Evolutionary conservation across 2,329 filamentous ascomycete genomes (phyloP), one percentile per base, ranked within the genome.

Genomic region (Colletotrichum incanum): DNA sequence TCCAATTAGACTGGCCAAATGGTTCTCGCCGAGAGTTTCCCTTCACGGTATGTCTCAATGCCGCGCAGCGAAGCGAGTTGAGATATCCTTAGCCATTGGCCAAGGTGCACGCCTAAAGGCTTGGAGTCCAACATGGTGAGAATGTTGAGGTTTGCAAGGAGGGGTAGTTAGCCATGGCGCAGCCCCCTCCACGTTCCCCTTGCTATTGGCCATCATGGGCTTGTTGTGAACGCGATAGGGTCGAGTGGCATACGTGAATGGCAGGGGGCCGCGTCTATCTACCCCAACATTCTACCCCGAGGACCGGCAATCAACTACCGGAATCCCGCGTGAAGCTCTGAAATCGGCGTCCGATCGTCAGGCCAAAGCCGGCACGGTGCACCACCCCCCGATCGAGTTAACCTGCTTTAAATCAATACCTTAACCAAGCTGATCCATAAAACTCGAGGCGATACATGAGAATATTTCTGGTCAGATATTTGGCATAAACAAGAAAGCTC

Each of bases 381-480:
- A 28, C 2, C 23, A 14, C 41, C 5, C 20, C 12, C 37, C 34
- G 34, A 26, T 43, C 55, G 3, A 18, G 55, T 3, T 41, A 7
- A 4, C 11, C 31, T 23, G 20, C 23, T 41, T 5, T 28, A 58
- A 14, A 14, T 2, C 3, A 26, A 28, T 5, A 5, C 23, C 14
- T 11, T 23, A 18, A 7, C 37, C n/a, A n/a, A 3, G 23, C 20
- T 26, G 5, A 14, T 9, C 11, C 54, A n/a, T 28, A 7, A 26
- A 31, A 1, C n/a, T 9, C 1, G 6, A 8, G 7, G 16, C 5
- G 1, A 2, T 8, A 37, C 7, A 11, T 2, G 7, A 37, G 34
- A 5, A 2, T 11, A 37, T 37, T 5, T 37, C 7, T 37, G 8
- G 34, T 37, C 7, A 11, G 34, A 5, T 8, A 11, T 37, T 37